Conservation (phyloP, 1,284 basidiomycete genomes). For the Marasmius tenuissimus region DNA sequence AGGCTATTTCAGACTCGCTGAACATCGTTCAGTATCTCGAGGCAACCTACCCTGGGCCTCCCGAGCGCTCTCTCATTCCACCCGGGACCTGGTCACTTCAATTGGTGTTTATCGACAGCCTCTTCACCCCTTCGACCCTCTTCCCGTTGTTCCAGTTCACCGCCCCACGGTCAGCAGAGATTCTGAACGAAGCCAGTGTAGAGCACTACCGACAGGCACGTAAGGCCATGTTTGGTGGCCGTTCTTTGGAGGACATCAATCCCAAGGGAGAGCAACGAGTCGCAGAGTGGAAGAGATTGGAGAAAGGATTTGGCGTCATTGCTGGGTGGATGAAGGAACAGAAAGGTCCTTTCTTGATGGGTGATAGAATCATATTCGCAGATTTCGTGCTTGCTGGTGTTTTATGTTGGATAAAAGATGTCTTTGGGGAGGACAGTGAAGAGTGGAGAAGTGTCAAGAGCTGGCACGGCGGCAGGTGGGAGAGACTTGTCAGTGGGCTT, state of each 20-base stretch:
- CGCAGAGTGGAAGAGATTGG: slow-evolving; percentile 23
- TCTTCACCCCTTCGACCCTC: background rate
- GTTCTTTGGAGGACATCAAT: slow-evolving; percentile 28
- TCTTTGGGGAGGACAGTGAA: slow-evolving; percentile 14
- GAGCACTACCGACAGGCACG: slow-evolving; percentile 28
- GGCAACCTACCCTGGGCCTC: background rate
- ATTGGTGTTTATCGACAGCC: background rate
- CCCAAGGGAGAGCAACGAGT: slow-evolving; percentile 24
- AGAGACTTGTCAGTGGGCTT: slow-evolving; percentile 1
- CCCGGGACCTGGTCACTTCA: background rate
- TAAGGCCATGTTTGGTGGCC: slow-evolving; percentile 23
- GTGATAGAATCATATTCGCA: slow-evolving; percentile 29
- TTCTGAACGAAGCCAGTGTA: slow-evolving; percentile 28
- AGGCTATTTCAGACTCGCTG: slow-evolving; percentile 5
- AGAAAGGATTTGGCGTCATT: slow-evolving; percentile 24
- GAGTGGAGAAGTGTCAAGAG: slow-evolving; percentile 8
- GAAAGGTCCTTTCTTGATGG: slow-evolving; percentile 26
- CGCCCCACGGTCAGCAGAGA: background rate
- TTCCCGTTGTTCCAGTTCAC: slow-evolving; percentile 3
- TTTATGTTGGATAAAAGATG: slow-evolving; percentile 26
- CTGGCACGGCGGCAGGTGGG: slow-evolving; percentile 11
- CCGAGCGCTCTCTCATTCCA: background rate
- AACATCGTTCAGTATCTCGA: slow-evolving; percentile 16
- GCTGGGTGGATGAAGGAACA: slow-evolving; percentile 19
- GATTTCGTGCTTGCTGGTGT: slow-evolving; percentile 29